Conservation (phyloP, 2,329 filamentous ascomycete species). For the Sclerotinia trifoliorum region DNA sequence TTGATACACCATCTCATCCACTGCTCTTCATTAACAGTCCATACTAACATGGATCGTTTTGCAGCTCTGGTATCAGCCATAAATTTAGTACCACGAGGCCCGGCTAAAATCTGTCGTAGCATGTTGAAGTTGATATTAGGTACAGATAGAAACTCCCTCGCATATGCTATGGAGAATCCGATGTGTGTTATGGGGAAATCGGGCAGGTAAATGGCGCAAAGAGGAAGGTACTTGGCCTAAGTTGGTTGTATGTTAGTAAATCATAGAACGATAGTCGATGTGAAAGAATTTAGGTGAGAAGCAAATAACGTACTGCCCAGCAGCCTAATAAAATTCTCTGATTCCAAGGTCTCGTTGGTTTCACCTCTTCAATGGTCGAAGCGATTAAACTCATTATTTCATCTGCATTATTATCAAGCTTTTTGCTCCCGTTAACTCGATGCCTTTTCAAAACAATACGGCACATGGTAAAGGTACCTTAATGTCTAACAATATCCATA, state of each 20-base stretch:
- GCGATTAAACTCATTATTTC: slow-evolving; percentile 70
- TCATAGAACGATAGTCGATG: not conserved
- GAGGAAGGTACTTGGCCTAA: slow-evolving; percentile 64
- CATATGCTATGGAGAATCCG: slow-evolving; percentile 57
- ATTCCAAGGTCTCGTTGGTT: slow-evolving; percentile 60
- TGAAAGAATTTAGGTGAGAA: too few relatives aligned
- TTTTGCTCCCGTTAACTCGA: slow-evolving; percentile 10
- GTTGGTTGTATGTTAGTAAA: slow-evolving; percentile 22
- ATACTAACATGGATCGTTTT: slow-evolving; percentile 65
- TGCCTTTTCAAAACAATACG: not conserved
- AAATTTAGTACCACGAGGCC: slow-evolving; percentile 66
- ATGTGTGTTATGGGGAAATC: slow-evolving; percentile 66
- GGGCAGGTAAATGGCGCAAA: slow-evolving; percentile 61
- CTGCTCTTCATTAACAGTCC: slow-evolving; percentile 80
- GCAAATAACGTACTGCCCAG: slow-evolving; percentile 61
- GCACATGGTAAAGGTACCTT: slow-evolving; percentile 56
- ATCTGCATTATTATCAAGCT: slow-evolving; percentile 69
- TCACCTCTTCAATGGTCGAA: slow-evolving; percentile 57
- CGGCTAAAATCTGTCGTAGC: slow-evolving; percentile 64
- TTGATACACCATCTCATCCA: slow-evolving; percentile 81
- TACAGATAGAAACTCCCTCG: slow-evolving; percentile 65
- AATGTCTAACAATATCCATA: slow-evolving; percentile 86
- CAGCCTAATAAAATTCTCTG: slow-evolving; percentile 74
- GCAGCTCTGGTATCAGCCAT: slow-evolving; percentile 56
- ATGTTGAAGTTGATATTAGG: slow-evolving; percentile 78